Evolutionary conservation across 108 stramenopile species (phyloP), one percentile per base, ranked within the genome.

Genomic region (Pseudonitzschia multistriata): DNA sequence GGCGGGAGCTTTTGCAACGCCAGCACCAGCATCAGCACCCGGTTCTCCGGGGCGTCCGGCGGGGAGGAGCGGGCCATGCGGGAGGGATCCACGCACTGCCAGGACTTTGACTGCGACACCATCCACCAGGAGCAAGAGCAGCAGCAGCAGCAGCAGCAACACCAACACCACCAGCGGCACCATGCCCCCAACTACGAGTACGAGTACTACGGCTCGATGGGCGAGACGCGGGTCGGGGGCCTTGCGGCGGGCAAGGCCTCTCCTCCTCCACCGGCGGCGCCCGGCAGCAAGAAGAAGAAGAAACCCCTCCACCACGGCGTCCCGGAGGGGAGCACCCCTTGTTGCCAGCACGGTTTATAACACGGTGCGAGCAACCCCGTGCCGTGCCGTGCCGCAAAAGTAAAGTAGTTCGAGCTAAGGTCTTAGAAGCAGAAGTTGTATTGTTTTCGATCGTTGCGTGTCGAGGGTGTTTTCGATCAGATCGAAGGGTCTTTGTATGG

Each of bases 241-340:
- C 19, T 21, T 19, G 62, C 37, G 52, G 68, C 37, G 27, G 21
- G 13, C 40, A 60, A 31, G 35, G 8, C 50, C 62, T 39, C 5
- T n/a, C n/a, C 11, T 47, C 17, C 30, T 11, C 68, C 17, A 49
- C 65, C 40, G 40, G 40, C 40, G 13, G 13, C 40, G 13, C 40
- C 40, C 24, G 24, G 8, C 52, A 53, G 22, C 22, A 22, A 17
- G 52, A 53, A n/a, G n/a, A n/a, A n/a, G n/a, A 53, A 22, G 24
- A 25, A 53, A n/a, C 19, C 15, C 15, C 22, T 49, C 13, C 14
- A 57, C 30, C 55, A 57, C 27, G 55, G 15, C 5, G 53, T 75
- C 30, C 74, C 78, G 25, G 81, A 81, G 39, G 89, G 89, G 21
- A 80, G 60, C 29, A 90, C 89, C 34, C 89, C 89, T 3, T 90